A percentile compares a stretch with the other conserved stretches of the same genome.
These are phyloP conservation scores for Podospora australis DNA, from an alignment of 495 filamentous ascomycete species.

Conservation along the genomic window DNA sequence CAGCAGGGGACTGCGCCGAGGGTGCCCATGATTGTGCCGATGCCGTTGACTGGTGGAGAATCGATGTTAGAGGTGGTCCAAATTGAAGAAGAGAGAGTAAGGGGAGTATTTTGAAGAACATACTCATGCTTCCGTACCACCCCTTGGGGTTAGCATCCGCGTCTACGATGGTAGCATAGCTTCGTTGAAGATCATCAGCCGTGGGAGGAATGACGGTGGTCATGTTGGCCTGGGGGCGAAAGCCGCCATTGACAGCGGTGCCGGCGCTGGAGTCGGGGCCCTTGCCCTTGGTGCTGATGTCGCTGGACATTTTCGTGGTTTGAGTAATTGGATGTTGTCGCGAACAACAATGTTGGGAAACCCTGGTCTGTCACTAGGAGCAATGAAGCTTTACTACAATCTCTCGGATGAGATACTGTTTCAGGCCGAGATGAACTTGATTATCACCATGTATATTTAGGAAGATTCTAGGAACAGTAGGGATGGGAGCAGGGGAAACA, in stretches of 20 bases:
- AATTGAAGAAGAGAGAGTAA: neutral
- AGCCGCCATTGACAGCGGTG: constrained; percentile 23
- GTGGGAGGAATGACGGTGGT: constrained; percentile 69
- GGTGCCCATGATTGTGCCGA: constrained; percentile 73
- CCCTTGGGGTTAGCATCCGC: constrained; percentile 69
- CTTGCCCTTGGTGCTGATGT: constrained; percentile 20
- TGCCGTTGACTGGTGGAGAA: constrained; percentile 53
- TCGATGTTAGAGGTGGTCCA: neutral
- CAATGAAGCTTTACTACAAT: no score
- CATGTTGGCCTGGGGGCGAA: constrained; percentile 48
- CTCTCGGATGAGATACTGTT: no score
- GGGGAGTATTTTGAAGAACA: constrained; percentile 20
- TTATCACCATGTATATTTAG: no score
- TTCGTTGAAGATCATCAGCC: constrained; percentile 78
- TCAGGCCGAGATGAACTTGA: no score
- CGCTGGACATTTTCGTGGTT: constrained; percentile 1
- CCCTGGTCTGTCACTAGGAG: no score
- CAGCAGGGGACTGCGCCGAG: constrained; percentile 89
- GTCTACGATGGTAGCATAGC: constrained; percentile 72
- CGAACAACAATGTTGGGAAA: no score
- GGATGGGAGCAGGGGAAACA: no score
- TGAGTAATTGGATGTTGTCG: no score
- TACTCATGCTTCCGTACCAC: constrained; percentile 90
- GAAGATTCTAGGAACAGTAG: no score
- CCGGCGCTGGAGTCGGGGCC: constrained; percentile 1